phyloP scores from a whole-genome alignment of 768 basidiomycete species.

The Nidularia sp. region DNA sequence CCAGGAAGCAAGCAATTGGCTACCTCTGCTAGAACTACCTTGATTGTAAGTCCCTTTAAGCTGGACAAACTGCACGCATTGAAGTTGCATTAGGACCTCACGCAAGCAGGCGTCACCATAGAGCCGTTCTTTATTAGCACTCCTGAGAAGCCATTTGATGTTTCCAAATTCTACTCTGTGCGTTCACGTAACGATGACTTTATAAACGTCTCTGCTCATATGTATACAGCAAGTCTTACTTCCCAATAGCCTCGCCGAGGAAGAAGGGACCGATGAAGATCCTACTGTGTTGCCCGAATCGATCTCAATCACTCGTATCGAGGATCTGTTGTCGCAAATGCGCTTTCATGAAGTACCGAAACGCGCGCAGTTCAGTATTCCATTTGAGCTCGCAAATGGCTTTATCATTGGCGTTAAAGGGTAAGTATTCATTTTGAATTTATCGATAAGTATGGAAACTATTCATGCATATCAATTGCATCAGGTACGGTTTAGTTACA shows the following conservation, averaged over 20 bases:
- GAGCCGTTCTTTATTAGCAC: constrained; percentile 89
- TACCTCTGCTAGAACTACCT: constrained; percentile 68
- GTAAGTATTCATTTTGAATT: constrained; percentile 28
- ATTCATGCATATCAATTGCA: background rate
- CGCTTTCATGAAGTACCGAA: constrained; percentile 80
- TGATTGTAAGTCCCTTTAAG: constrained; percentile 42
- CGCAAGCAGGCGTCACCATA: constrained; percentile 71
- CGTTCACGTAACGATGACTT: constrained; percentile 12
- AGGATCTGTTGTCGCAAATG: constrained; percentile 78
- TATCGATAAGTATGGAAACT: too few species aligned
- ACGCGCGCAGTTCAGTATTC: constrained; percentile 76
- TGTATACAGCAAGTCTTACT: constrained; percentile 47
- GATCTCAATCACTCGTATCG: constrained; percentile 72
- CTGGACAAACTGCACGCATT: background rate
- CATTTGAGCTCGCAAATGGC: constrained; percentile 72
- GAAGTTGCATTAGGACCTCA: constrained; percentile 57
- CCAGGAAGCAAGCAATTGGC: constrained; percentile 53
- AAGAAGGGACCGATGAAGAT: constrained; percentile 42
- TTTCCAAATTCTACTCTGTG: constrained; percentile 77
- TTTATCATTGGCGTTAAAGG: constrained; percentile 82
- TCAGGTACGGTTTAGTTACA: constrained; percentile 83
- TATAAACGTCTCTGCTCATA: background rate
- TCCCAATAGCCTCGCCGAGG: constrained; percentile 45
- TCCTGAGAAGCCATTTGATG: constrained; percentile 61
- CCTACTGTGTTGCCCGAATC: constrained; percentile 56